Base-by-base conservation (phyloP, 1,139 yeast species). In the Magnusiomyces fungicola region DNA sequence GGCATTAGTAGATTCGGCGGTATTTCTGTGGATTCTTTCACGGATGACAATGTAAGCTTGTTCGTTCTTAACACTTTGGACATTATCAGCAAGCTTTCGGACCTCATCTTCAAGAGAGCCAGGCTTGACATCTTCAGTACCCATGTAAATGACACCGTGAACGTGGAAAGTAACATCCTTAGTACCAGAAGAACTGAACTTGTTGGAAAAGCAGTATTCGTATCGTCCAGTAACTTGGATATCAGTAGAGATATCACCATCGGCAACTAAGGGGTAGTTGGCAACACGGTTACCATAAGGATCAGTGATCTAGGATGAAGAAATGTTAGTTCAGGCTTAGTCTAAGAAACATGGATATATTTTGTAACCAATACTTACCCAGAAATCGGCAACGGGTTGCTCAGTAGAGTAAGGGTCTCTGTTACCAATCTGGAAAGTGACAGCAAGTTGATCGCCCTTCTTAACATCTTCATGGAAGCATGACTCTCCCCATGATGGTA, bases 1-100 rank as follows among this genome's bases (percentile, higher is more conserved):
- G 51, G 95, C 83, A 69, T 92, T 92, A 48, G 98, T 92, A 27
- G 95, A 84, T 71, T 92, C 98, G 6, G 98, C 97, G 18, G 98
- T 92, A 71, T 92, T 92, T 77, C 98, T 85, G 70, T 92, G 98
- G 32, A 95, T 86, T 71, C 97, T 83, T 71, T 92, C 98, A 70
- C 98, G 83, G 55, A 92, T 89, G 45, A 89, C 95, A 62, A 92
- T 83, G 71, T 92, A 92, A 58, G 88, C 80, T 54, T 71, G 73
- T 71, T 92, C 98, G 59, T 90, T 94, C 70, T 84, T 85, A 55
- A 92, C 89, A 61, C 88, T 96, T 59, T 80, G 80, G 44, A 95
- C 83, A 61, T 87, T 74, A 56, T 85, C 87, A 56, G 81, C 72
- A 62, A 92, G 74, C 66, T 81, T 79, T 66, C 81, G 80, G 50